Evolutionary conservation across 2,329 filamentous ascomycete genomes (phyloP), one percentile per base, ranked within the genome.

Genomic region (Aspergillus flavus): DNA sequence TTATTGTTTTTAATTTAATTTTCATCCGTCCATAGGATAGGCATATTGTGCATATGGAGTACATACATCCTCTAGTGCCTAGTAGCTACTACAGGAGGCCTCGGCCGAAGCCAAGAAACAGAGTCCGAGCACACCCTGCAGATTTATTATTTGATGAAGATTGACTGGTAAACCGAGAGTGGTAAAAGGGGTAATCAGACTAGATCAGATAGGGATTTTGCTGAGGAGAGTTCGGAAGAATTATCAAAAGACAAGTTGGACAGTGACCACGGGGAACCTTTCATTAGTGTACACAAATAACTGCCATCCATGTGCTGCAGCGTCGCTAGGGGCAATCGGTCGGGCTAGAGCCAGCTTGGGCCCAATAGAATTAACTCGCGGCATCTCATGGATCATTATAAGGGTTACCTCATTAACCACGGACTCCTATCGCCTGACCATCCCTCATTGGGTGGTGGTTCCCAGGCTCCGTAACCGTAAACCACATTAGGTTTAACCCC

Each of bases 261-360:
- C 21, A 16, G 52, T 39, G 52, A 39, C 52, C 52, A 55, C 32
- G 28, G 52, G 52, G 52, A 39, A 55, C 32, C 52, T 55, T 39
- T 41, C 19, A 32, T 28, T 43, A 53, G 34, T 52, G 32, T 53
- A 55, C 50, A 36, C 41, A 59, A 34, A 55, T 39, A 48, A 46
- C 41, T 52, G 39, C 56, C 57, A 52, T 43, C 59, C 52, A 61
- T 61, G 43, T 57, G 59, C 53, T 46, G 57, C 21, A 26, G 56
- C 61, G 66, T 68, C 66, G 66, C 66, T 68, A 66, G 66, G 66
- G 66, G 66, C 66, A 68, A 68, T 68, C 64, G 61, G n/a, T 61
- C 58, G 61, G 53, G 58, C 58, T 53, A 66, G 59, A 61, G 58
- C 56, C 59, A 56, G 28, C 39, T 57, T 59, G 55, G 36, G 53